Conservation (phyloP, 495 filamentous ascomycete species). For the Hamigera avellanea region DNA sequence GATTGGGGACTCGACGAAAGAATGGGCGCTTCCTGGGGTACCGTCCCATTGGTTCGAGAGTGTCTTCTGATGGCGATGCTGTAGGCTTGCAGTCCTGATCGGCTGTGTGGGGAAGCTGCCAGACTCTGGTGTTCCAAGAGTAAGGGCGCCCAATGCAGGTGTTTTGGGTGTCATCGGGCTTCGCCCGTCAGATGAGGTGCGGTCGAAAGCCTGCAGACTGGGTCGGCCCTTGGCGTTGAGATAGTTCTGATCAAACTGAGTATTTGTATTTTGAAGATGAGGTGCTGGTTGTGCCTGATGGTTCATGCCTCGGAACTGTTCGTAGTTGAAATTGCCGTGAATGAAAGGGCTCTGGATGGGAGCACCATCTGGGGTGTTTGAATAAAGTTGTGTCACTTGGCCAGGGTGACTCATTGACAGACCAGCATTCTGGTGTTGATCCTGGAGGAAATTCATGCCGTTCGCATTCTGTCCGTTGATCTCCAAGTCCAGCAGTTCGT, state of each 20-base stretch:
- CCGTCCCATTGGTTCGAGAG: slow-evolving; percentile 73
- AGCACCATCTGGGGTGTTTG: slow-evolving; percentile 75
- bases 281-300: slow-evolving; percentile 40
- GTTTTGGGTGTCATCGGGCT: slow-evolving; percentile 77
- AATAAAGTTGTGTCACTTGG: slow-evolving; percentile 63
- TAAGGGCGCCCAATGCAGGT: slow-evolving; percentile 44
- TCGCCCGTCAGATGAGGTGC: slow-evolving; percentile 55
- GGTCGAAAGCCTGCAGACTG: slow-evolving; percentile 51
- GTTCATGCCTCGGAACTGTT: slow-evolving; percentile 51
- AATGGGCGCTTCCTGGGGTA: slow-evolving; percentile 66
- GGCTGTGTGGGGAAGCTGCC: slow-evolving; percentile 64
- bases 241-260: slow-evolving; percentile 45
- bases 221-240: slow-evolving; percentile 42
- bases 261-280: slow-evolving; percentile 38
- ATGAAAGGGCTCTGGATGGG: slow-evolving; percentile 82
- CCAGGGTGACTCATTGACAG: slow-evolving; percentile 37
- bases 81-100: slow-evolving; percentile 47
- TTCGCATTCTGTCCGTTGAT: slow-evolving; percentile 32
- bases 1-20: slow-evolving; percentile 72
- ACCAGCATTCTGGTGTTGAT: slow-evolving; percentile 29
- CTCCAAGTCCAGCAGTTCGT: slow-evolving; percentile 42
- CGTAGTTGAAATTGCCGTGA: slow-evolving; percentile 56
- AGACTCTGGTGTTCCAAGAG: slow-evolving; percentile 51
- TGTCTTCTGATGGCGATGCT: slow-evolving; percentile 67
- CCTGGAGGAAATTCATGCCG: slow-evolving; percentile 34